phyloP scores from a whole-genome alignment of 1,284 basidiomycete genomes.

The Dichomitus squalens region DNA sequence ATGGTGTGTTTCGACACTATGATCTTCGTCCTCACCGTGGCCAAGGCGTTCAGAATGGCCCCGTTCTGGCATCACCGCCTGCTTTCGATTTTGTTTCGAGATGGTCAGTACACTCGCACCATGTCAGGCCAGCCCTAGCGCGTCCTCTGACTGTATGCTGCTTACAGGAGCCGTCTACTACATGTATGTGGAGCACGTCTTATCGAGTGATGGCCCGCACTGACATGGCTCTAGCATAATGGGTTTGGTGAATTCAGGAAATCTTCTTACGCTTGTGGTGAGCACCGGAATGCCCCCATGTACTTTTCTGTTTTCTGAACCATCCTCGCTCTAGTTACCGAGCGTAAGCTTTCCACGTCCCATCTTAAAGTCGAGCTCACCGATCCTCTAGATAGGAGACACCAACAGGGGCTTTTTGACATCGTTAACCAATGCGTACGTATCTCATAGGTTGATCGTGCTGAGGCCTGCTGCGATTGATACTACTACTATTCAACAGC shows the following conservation, averaged over 20 bases:
- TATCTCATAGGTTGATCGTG: not conserved
- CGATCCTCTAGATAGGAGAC: not conserved
- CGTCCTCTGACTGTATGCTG: too few species aligned
- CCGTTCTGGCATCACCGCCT: not conserved
- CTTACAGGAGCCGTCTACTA: slow-evolving; percentile 23
- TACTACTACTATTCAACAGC: too few species aligned
- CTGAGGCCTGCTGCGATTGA: too few species aligned
- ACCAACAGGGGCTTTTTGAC: slow-evolving; percentile 12
- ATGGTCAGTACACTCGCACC: slow-evolving; percentile 6
- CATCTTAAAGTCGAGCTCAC: too few species aligned
- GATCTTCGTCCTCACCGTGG: slow-evolving; percentile 11
- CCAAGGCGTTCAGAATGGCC: slow-evolving; percentile 5
- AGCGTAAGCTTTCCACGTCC: too few species aligned
- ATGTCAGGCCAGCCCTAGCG: too few species aligned
- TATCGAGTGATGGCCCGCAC: too few species aligned
- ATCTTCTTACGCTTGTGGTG: slow-evolving; percentile 26
- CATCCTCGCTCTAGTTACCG: too few species aligned
- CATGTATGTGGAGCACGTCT: too few species aligned
- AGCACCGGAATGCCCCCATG: too few species aligned
- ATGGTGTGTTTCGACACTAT: slow-evolving; percentile 17
- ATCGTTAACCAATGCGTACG: slow-evolving; percentile 28
- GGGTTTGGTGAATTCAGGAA: slow-evolving; percentile 15
- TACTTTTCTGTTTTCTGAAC: too few species aligned
- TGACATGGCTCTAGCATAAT: too few species aligned
- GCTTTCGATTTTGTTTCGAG: slow-evolving; percentile 14